Percentiles rank a stretch among this genome's conserved stretches.
Conservation (phyloP, 75 land plant genomes). For the Cupressus sempervirens region DNA sequence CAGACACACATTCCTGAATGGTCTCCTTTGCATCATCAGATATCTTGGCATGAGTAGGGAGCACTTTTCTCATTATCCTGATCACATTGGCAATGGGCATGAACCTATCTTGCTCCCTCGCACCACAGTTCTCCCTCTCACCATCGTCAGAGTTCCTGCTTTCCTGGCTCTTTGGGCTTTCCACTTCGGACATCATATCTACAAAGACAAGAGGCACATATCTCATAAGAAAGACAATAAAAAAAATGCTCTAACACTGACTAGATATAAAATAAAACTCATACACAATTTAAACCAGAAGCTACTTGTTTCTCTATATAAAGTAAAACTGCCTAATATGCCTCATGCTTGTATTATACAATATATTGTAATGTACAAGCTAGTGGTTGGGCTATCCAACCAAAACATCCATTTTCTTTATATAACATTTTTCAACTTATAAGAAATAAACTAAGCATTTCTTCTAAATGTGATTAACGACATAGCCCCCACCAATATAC, state of each 20-base stretch:
- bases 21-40: conserved; percentile 76
- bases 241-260: neutral
- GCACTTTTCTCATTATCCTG: conserved; percentile 63
- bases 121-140: conserved; percentile 13
- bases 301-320: no score
- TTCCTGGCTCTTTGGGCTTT: conserved; percentile 1
- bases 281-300: no score
- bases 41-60: conserved; percentile 66
- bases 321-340: neutral
- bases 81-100: conserved; percentile 58
- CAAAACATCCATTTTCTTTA: no score
- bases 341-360: neutral
- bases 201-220: neutral
- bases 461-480: no score
- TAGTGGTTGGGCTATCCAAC: no score
- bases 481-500: no score
- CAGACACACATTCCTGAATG: conserved; percentile 82
- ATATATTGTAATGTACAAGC: neutral
- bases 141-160: conserved; percentile 15
- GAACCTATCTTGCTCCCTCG: conserved; percentile 46
- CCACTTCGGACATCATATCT: conserved; percentile 14
- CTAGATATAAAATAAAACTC: no score
- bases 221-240: neutral
- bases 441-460: no score
- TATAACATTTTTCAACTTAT: no score